Percentiles rank a stretch among this genome's conserved stretches.
Evolutionary conservation across 2,329 filamentous ascomycete species (phyloP).

Genomic region (Aspergillus sp.): DNA sequence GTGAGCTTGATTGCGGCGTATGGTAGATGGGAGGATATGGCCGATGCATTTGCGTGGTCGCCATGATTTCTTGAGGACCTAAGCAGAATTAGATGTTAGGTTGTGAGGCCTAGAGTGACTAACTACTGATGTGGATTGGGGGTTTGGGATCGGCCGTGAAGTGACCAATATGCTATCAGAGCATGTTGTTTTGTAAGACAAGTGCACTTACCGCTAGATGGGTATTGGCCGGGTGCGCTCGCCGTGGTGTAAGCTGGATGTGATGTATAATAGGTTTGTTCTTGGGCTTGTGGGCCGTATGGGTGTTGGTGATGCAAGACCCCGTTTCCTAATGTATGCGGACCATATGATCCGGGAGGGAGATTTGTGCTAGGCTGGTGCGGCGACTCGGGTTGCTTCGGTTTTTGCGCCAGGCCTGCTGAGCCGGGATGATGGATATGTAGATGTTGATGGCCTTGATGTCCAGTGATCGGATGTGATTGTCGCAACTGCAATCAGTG

Average conservation of each 20-base stretch:
- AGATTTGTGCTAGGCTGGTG: conserved; percentile 53
- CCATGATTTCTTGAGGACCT: conserved; percentile 73
- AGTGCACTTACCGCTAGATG: conserved; percentile 72
- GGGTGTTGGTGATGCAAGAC: conserved; percentile 53
- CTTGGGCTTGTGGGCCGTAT: conserved; percentile 70
- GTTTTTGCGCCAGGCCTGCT: conserved; percentile 27
- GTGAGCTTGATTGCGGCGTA: conserved; percentile 92
- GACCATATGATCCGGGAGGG: conserved; percentile 31
- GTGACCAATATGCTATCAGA: conserved; percentile 1
- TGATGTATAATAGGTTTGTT: conserved; percentile 72
- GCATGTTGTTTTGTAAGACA: neutral
- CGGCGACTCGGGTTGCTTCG: conserved; percentile 58
- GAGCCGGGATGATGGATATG: conserved; percentile 33
- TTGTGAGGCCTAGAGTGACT: conserved; percentile 53
- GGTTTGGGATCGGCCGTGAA: neutral
- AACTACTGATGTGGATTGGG: conserved; percentile 46
- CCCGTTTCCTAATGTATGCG: conserved; percentile 38
- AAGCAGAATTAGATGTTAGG: conserved; percentile 31
- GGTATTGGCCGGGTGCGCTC: conserved; percentile 78
- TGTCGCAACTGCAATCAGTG: conserved; percentile 31
- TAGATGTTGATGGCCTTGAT: conserved; percentile 30
- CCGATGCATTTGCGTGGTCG: conserved; percentile 64
- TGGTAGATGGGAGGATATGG: conserved; percentile 91
- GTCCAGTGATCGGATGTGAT: conserved; percentile 19
- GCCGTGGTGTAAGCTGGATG: conserved; percentile 82